A percentile compares a stretch with the other conserved stretches of the same genome.
phyloP scores from a whole-genome alignment of 2,329 filamentous ascomycete genomes.

The Aspergillus quadrilineatus region DNA sequence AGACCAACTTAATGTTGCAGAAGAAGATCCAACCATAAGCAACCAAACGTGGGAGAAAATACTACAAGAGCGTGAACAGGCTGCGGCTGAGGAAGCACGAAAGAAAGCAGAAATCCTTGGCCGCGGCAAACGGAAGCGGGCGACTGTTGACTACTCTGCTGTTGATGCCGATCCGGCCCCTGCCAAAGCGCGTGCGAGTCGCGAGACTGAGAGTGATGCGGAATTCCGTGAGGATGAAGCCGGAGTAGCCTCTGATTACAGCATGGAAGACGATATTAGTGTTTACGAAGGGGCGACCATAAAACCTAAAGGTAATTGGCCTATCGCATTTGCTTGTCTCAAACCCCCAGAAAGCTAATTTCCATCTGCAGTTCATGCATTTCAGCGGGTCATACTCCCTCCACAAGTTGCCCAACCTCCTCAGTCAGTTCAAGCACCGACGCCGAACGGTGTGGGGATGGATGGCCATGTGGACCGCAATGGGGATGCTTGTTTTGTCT shows the following conservation, averaged over 20 bases:
- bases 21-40: slow-evolving; percentile 55
- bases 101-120: slow-evolving; percentile 73
- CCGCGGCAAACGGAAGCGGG: slow-evolving; percentile 73
- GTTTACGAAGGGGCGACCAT: slow-evolving; percentile 26
- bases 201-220: slow-evolving; percentile 28
- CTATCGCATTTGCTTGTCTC: neutral
- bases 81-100: slow-evolving; percentile 70
- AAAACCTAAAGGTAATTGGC: slow-evolving; percentile 22
- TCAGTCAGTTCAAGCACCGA: slow-evolving; percentile 16
- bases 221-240: slow-evolving; percentile 35
- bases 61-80: slow-evolving; percentile 74
- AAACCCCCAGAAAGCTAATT: slow-evolving; percentile 12
- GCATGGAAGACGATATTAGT: slow-evolving; percentile 22
- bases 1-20: slow-evolving; percentile 57
- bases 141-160: slow-evolving; percentile 44
- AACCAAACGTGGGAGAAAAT: slow-evolving; percentile 87
- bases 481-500: slow-evolving; percentile 51
- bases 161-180: slow-evolving; percentile 21
- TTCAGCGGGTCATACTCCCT: slow-evolving; percentile 34
- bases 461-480: slow-evolving; percentile 22
- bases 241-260: slow-evolving; percentile 25
- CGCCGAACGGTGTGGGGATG: slow-evolving; percentile 8
- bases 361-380: slow-evolving; percentile 33
- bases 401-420: neutral
- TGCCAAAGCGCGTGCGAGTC: slow-evolving; percentile 21